Percentiles rank a stretch among this genome's conserved stretches.
These are phyloP conservation scores for Balamuthia mandrillaris DNA, from an alignment of 208 protist species.

Conservation along the genomic window DNA sequence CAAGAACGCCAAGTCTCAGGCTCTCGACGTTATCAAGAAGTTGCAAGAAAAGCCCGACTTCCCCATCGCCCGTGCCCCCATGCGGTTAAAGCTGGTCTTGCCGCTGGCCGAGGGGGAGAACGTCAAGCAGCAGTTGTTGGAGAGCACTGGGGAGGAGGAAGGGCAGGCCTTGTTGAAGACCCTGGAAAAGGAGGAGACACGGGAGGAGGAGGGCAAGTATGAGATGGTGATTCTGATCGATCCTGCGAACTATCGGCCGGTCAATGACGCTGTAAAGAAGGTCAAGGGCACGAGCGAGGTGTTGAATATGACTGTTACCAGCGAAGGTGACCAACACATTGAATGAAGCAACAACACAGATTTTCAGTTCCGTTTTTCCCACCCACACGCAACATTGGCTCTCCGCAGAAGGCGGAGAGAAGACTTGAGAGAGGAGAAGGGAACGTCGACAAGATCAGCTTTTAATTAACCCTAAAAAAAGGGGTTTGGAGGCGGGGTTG, in stretches of 20 bases:
- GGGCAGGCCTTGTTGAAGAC: background rate
- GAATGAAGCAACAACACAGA: too few species aligned
- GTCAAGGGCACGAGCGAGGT: conserved; percentile 56
- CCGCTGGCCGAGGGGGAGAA: conserved; percentile 51
- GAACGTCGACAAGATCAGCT: too few species aligned
- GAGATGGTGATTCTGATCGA: conserved; percentile 64
- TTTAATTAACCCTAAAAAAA: too few species aligned
- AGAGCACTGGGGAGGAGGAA: conserved; percentile 41
- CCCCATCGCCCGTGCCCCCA: conserved; percentile 87
- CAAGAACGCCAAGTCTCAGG: conserved; percentile 76
- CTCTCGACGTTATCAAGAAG: conserved; percentile 76
- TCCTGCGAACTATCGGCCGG: conserved; percentile 55
- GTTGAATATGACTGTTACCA: conserved; percentile 54
- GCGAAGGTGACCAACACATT: conserved; percentile 61
- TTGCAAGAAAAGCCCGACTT: conserved; percentile 76
- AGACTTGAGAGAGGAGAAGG: too few species aligned
- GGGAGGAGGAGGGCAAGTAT: conserved; percentile 38
- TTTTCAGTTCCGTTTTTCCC: too few species aligned
- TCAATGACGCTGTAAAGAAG: conserved; percentile 54
- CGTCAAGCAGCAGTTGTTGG: conserved; percentile 8
- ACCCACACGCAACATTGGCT: too few species aligned
- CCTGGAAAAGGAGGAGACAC: conserved; percentile 38
- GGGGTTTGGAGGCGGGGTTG: too few species aligned
- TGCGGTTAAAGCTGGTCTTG: conserved; percentile 83
- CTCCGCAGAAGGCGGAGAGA: too few species aligned